phyloP scores from a whole-genome alignment of 148 eudicot genomes.

The Rhododendron molle region DNA sequence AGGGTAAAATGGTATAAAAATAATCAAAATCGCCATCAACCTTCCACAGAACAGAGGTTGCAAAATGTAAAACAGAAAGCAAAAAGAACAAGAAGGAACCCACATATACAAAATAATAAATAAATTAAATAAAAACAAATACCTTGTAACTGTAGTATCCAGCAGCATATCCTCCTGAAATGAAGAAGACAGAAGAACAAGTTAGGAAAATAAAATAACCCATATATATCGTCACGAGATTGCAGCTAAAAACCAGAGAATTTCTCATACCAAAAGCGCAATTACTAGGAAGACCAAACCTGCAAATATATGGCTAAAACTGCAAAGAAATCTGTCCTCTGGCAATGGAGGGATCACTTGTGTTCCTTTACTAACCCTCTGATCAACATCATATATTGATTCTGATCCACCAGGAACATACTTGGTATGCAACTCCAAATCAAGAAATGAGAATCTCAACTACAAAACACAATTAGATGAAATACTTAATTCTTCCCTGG shows the following conservation, averaged over 20 bases:
- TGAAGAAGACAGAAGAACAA: conserved; percentile 8
- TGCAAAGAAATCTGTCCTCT: conserved; percentile 82
- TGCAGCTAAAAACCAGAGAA: neutral
- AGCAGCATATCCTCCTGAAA: conserved; percentile 92
- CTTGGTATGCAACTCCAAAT: conserved; percentile 84
- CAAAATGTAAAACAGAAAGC: neutral
- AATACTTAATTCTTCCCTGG: neutral
- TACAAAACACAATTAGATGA: conserved; percentile 27
- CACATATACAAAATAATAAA: neutral
- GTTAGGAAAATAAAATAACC: neutral
- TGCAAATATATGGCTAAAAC: conserved; percentile 98
- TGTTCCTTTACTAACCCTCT: conserved; percentile 59
- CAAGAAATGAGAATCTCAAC: conserved; percentile 73
- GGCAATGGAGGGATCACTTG: conserved; percentile 88
- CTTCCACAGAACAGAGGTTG: neutral
- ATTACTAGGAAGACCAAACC: conserved; percentile 31
- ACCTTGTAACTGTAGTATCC: conserved; percentile 99
- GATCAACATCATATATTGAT: conserved; percentile 85
- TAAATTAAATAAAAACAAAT: conserved; percentile 7
- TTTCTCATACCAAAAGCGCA: neutral
- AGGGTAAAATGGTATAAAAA: neutral
- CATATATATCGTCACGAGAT: neutral
- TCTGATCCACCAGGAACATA: conserved; percentile 82
- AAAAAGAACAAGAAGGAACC: neutral
- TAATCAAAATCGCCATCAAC: neutral